phyloP scores from a whole-genome alignment of 768 basidiomycete genomes.

The Russula sp. region DNA sequence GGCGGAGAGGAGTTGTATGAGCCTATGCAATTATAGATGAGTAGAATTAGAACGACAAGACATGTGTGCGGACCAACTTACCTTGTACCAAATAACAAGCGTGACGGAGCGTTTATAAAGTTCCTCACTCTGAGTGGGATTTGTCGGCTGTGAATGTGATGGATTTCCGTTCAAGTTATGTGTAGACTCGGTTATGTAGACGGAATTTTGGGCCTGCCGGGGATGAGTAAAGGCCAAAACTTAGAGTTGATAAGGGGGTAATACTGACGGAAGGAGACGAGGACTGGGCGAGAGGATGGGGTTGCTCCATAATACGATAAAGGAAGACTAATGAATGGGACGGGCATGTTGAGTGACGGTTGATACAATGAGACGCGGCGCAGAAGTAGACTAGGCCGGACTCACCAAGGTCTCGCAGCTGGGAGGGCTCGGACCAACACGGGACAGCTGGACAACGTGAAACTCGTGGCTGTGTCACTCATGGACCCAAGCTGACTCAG shows the following conservation, averaged over 20 bases:
- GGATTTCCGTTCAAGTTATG: constrained; percentile 15
- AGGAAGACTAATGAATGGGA: constrained; percentile 10
- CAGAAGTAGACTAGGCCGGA: constrained; percentile 5
- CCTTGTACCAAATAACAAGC: constrained; percentile 70
- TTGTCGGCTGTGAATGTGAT: constrained; percentile 15
- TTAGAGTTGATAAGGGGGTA: neutral
- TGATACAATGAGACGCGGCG: constrained; percentile 13
- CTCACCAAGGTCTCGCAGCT: constrained; percentile 22
- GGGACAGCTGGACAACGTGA: constrained; percentile 26
- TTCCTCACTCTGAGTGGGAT: constrained; percentile 34
- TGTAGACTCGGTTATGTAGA: constrained; percentile 24
- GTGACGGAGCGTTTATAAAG: constrained; percentile 54
- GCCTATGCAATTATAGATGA: constrained; percentile 24
- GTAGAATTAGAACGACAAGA: neutral
- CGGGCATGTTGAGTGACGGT: constrained; percentile 18
- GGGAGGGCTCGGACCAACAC: constrained; percentile 19
- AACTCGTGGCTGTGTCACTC: constrained; percentile 26
- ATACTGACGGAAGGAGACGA: constrained; percentile 24
- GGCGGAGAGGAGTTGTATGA: constrained; percentile 31
- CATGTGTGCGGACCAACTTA: constrained; percentile 32
- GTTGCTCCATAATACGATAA: constrained; percentile 19
- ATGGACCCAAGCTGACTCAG: constrained; percentile 25
- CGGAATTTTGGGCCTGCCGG: constrained; percentile 14
- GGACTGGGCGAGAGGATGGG: constrained; percentile 16
- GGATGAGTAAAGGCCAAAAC: neutral